Evolutionary conservation across 2,329 filamentous ascomycete genomes (phyloP), one percentile per base, ranked within the genome.

Genomic region (Trichophyton mentagrophytes): DNA sequence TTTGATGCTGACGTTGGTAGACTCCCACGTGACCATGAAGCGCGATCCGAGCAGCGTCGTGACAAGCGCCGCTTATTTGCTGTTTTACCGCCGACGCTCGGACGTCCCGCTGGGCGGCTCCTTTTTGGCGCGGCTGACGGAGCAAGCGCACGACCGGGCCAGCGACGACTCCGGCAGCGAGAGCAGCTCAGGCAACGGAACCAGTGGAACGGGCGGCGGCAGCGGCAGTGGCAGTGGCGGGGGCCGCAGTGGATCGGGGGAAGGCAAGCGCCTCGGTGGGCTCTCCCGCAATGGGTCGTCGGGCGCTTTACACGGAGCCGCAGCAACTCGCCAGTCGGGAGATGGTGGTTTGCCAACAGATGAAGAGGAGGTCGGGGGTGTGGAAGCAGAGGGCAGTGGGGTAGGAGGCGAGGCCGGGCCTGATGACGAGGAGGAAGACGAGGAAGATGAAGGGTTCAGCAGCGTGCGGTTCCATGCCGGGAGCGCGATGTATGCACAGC

Each of bases 51-150:
- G 81, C 38, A 78, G 77, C 30, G 82, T 90, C 7, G 82, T 95
- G 3, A 88, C 89, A 3, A 76, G 82, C 15, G 86, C 88, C 20
- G 93, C 93, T 0, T 99, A 99, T 73, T 81, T 99, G 9, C 80
- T 99, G 38, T 99, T 99, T 79, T 99, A 99, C 76, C 89, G 93
- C 46, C 88, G 93, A 61, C 87, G 90, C 65, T 89, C 90, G 3
- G 79, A 82, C 6, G 75, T 74, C 64, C 88, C 90, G 64, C 83
- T 99, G 65, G 93, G 93, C 61, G 91, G 91, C 27, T 80, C 85
- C 51, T 82, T 82, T 58, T 85, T 96, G 63, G 82, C 85, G 66
- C 78, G 85, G 65, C 84, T 96, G 57, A 78, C 89, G 60, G 81
- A 85, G 59, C 78, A 80, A 60, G 88, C 82, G 68, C 79, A 80